Conservation (phyloP, 495 filamentous ascomycete species). For the Penicillium chermesinum region DNA sequence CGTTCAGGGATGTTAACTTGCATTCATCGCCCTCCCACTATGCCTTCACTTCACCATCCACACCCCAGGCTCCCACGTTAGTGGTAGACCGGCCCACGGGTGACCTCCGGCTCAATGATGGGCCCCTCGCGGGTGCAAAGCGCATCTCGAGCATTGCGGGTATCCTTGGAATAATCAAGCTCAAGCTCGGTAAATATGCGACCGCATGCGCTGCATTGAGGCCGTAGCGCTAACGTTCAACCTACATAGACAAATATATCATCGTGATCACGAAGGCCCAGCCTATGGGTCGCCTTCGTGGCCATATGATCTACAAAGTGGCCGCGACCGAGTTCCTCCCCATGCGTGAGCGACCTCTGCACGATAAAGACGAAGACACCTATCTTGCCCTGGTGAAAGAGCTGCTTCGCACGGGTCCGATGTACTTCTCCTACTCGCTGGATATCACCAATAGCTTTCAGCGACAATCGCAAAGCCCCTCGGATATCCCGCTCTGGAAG, state of each 20-base stretch:
- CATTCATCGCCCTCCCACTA: conserved; percentile 87
- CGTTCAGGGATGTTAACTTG: conserved; percentile 94
- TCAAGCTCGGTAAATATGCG: conserved; percentile 71
- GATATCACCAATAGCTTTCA: conserved; percentile 96
- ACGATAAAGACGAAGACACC: conserved; percentile 87
- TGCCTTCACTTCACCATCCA: conserved; percentile 93
- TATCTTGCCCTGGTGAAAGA: conserved; percentile 75
- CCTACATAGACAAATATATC: conserved; percentile 79
- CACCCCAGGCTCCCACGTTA: conserved; percentile 78
- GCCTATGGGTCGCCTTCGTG: conserved; percentile 83
- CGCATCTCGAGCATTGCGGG: conserved; percentile 90
- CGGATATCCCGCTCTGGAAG: conserved; percentile 74
- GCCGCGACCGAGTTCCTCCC: conserved; percentile 89
- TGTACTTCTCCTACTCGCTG: conserved; percentile 97
- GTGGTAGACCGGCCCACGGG: conserved; percentile 90
- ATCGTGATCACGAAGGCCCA: conserved; percentile 93
- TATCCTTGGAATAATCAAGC: conserved; percentile 83
- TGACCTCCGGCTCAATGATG: conserved; percentile 79
- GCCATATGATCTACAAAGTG: conserved; percentile 91
- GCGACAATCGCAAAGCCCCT: conserved; percentile 70
- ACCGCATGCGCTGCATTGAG: background rate
- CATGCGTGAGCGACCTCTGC: conserved; percentile 83
- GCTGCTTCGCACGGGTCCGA: conserved; percentile 73
- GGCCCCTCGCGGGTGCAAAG: conserved; percentile 65
- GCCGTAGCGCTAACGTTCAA: conserved; percentile 10